Evolutionary conservation across 352 stramenopile species (phyloP), one percentile per base, ranked within the genome.

Genomic region (Phytophthora europaea): DNA sequence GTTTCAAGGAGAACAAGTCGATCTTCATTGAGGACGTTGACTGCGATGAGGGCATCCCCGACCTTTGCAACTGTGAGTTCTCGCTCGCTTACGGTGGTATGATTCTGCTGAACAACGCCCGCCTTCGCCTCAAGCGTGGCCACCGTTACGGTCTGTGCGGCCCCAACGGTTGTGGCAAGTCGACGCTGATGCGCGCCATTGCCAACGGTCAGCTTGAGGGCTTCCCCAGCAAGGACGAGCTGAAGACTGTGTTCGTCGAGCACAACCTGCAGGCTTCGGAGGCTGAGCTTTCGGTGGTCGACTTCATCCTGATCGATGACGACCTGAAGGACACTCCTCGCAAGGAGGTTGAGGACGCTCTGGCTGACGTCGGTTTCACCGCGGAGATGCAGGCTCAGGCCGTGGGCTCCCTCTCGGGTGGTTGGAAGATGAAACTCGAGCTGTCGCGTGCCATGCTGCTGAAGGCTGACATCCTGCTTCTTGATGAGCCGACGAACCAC

Each of bases 41-140:
- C 80, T 98, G 98, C 45, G 97, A 99, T 36, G 96, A 99, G 70
- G 96, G 97, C 83, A 95, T 98, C 61, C 97, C 98, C 45, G 95
- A 99, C 77, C 86, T 99, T 7, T 99, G 98, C 81, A 99, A 99
- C 93, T 99, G 98, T 78, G 95, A 98, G 79, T 99, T 99, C 84
- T 99, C 98, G 68, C 91, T 99, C 56, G 98, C 98, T 6, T 97
- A 98, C 79, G 92, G 91, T 89, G 93, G 94, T 80, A 97, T 97
- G 83, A 96, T 97, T 69, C 70, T 98, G 70, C 79, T 98, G 31
- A 96, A 97, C 80, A 95, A 96, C 77, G 93, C 93, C 6, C 92
- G 94, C 70, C 88, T 98, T 65, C 92, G 92, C 59, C 84, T 98
- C 12, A 96, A 96, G 80, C 92, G 94, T 83, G 93, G 93, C 20